Conservation (phyloP, 371 early-diverging fungal genomes). For the Mucor racemosus region DNA sequence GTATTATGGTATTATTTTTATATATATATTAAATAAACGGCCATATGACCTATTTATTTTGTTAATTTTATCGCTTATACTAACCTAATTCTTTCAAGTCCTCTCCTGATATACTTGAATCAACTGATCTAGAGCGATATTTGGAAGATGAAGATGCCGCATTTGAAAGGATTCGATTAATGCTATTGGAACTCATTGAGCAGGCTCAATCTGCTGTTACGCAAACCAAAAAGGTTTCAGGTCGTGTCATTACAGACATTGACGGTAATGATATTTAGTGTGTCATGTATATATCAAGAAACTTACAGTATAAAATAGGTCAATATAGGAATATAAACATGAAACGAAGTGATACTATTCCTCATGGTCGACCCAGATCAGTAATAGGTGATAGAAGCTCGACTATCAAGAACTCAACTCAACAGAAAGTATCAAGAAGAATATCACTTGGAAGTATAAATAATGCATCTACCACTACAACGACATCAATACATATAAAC, state of each 20-base stretch:
- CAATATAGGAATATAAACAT: slow-evolving; percentile 8
- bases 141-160: slow-evolving; percentile 45
- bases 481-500: background rate
- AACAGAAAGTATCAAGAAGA: slow-evolving; percentile 15
- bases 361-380: slow-evolving; percentile 16
- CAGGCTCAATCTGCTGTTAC: slow-evolving; percentile 47
- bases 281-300: background rate
- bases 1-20: slow-evolving; percentile 33
- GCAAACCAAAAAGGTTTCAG: slow-evolving; percentile 28
- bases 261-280: slow-evolving; percentile 5
- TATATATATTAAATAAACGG: background rate
- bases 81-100: slow-evolving; percentile 13
- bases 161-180: slow-evolving; percentile 39
- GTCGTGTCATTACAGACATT: slow-evolving; percentile 2
- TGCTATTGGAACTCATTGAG: slow-evolving; percentile 45
- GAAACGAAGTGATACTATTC: slow-evolving; percentile 3
- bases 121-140: slow-evolving; percentile 18
- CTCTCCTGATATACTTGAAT: slow-evolving; percentile 8
- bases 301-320: background rate
- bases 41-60: slow-evolving; percentile 10
- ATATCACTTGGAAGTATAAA: slow-evolving; percentile 17
- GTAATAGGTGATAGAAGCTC: slow-evolving; percentile 10
- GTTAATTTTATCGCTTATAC: background rate
- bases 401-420: background rate
- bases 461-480: slow-evolving; percentile 2